phyloP scores from a whole-genome alignment of 345 rosid genomes.

The Salix suchowensis region DNA sequence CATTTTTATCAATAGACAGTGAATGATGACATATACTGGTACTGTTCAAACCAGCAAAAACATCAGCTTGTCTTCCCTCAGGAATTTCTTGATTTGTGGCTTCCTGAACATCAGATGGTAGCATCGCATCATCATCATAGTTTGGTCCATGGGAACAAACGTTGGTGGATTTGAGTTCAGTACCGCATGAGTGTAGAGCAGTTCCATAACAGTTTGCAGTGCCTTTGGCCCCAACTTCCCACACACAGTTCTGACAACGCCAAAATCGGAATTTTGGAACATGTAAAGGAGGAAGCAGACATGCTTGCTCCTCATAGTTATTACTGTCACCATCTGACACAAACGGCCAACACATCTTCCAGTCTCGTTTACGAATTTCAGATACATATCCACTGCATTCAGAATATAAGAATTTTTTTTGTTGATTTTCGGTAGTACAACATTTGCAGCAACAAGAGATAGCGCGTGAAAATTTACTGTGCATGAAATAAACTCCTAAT shows the following conservation, averaged over 20 bases:
- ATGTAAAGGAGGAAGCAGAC: conserved; percentile 45
- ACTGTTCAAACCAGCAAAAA: conserved; percentile 15
- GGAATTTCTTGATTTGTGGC: conserved; percentile 18
- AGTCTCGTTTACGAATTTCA: conserved; percentile 41
- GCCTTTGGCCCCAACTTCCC: conserved; percentile 24
- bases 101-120: conserved; percentile 27
- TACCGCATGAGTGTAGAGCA: not conserved
- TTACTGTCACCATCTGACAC: conserved; percentile 27
- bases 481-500: not conserved
- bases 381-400: conserved; percentile 66
- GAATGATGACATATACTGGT: conserved; percentile 19
- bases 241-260: conserved; percentile 45
- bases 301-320: conserved; percentile 27
- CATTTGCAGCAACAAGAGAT: conserved; percentile 1
- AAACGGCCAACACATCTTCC: conserved; percentile 60
- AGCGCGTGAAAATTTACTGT: not conserved
- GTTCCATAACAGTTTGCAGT: conserved; percentile 4
- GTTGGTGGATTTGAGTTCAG: conserved; percentile 1
- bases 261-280: conserved; percentile 54
- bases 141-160: conserved; percentile 16
- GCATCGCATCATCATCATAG: conserved; percentile 14
- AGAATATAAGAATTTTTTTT: conserved; percentile 10
- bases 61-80: conserved; percentile 24
- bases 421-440: not conserved
- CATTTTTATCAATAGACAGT: conserved; percentile 24